Evolutionary conservation across 768 basidiomycete genomes (phyloP).

Genomic region (Lactifluus pinguis): DNA sequence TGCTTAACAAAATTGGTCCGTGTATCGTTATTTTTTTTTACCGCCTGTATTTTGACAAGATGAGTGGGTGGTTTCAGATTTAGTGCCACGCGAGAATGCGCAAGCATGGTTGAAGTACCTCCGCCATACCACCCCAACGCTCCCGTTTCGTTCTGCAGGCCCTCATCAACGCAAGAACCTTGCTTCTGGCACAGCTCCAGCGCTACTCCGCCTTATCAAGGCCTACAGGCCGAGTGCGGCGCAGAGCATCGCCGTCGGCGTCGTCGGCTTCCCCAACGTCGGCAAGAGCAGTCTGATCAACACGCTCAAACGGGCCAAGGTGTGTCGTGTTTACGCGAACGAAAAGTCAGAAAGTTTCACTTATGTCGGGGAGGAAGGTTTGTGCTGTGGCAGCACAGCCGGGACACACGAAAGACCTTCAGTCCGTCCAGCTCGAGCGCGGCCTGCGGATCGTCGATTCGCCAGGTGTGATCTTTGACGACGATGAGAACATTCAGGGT

Average conservation of each 20-base stretch:
- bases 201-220: slow-evolving; percentile 74
- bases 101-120: slow-evolving; percentile 86
- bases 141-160: slow-evolving; percentile 80
- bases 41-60: neutral
- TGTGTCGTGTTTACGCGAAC: slow-evolving; percentile 22
- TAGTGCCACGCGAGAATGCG: slow-evolving; percentile 82
- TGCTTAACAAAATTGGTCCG: slow-evolving; percentile 95
- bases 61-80: slow-evolving; percentile 42
- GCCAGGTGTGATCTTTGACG: slow-evolving; percentile 95
- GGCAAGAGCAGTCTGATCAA: slow-evolving; percentile 95
- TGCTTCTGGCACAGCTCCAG: slow-evolving; percentile 65
- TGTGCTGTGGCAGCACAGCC: slow-evolving; percentile 93
- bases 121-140: slow-evolving; percentile 85
- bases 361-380: slow-evolving; percentile 36
- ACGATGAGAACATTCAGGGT: slow-evolving; percentile 48
- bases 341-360: neutral
- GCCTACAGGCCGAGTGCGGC: slow-evolving; percentile 61
- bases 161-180: slow-evolving; percentile 75
- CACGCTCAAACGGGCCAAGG: slow-evolving; percentile 78
- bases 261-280: slow-evolving; percentile 96
- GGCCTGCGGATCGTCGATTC: slow-evolving; percentile 91
- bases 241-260: slow-evolving; percentile 74
- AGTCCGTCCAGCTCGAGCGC: slow-evolving; percentile 86
- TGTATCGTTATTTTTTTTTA: slow-evolving; percentile 7
- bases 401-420: slow-evolving; percentile 87